Base-by-base conservation (phyloP, 2,329 filamentous ascomycete species). In the Graphiopsis chlorocephala region DNA sequence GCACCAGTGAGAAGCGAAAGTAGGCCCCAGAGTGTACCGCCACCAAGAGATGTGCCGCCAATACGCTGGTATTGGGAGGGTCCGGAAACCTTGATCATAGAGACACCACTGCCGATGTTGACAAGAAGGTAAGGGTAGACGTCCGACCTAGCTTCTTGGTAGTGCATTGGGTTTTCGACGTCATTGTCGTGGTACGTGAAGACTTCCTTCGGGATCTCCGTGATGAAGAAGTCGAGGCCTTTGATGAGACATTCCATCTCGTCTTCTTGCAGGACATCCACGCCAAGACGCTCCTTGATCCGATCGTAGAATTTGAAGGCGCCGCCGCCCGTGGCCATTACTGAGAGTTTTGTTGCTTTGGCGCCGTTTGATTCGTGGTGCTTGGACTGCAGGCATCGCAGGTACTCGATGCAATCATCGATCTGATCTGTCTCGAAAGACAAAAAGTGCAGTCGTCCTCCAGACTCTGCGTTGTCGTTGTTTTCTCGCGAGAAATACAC, bases 221-320 rank as follows among this genome's bases (percentile, higher is more conserved):
- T 96, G 75, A 98, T 98, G 83, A 99, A 98, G 81, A 98, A 99
- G 77, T 99, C 95, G 50, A 99, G 88, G 14, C 94, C 93, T 92
- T 71, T 67, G 68, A 99, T 99, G 65, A 99, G 81, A 75, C 95
- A 99, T 78, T 97, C 93, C 95, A 99, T 99, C 80, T 99, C 95
- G 74, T 99, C 95, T 78, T 98, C 95, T 50, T 93, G 85, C 72
- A 93, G 82, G 23, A 99, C 93, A 74, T 97, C 90, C 1, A 97
- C 91, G 15, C 91, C 91, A 59, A 99, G 81, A 4, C 89, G 88
- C 67, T 94, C 86, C 74, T 88, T 89, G 71, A 99, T 92, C 77
- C 88, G 89, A 76, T 98, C 93, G 77, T 98, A 97, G 80, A 91
- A 99, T 78, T 98, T 97, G 83, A 91, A 98, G 5, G 95, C 93